Percentiles rank a stretch among this genome's conserved stretches.
These are phyloP conservation scores for Nannochloropsis gaditana DNA, from an alignment of 108 stramenopile genomes.

Conservation along the genomic window DNA sequence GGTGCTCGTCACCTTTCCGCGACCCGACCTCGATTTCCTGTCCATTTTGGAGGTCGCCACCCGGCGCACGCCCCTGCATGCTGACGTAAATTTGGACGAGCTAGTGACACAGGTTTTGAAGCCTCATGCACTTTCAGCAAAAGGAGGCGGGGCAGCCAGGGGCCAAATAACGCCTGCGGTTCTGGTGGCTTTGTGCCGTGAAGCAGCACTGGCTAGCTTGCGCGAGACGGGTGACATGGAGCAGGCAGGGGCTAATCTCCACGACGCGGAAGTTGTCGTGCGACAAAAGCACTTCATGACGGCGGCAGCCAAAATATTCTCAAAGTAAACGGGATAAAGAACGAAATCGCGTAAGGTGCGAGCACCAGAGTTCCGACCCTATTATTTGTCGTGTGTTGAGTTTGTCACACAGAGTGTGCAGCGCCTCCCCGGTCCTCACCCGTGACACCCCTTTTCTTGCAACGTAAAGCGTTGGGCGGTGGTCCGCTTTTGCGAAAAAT, in stretches of 20 bases:
- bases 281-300: background rate
- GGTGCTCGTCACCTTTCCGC: slow-evolving; percentile 29
- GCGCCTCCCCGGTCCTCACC: no score
- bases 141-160: no score
- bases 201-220: background rate
- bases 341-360: no score
- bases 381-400: no score
- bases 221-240: background rate
- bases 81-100: slow-evolving; percentile 23
- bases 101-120: slow-evolving; percentile 22
- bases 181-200: background rate
- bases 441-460: no score
- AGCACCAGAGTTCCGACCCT: no score
- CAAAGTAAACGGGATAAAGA: background rate
- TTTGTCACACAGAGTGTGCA: no score
- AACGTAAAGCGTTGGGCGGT: no score
- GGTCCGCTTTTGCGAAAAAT: no score
- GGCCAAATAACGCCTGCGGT: background rate
- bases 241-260: background rate
- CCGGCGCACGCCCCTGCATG: slow-evolving; percentile 27
- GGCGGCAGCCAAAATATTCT: background rate
- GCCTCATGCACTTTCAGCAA: no score
- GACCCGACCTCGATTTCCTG: slow-evolving; percentile 25
- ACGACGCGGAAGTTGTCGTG: background rate
- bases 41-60: slow-evolving; percentile 35